Conservation (phyloP, 1,284 basidiomycete genomes). For the Malassezia equina region DNA sequence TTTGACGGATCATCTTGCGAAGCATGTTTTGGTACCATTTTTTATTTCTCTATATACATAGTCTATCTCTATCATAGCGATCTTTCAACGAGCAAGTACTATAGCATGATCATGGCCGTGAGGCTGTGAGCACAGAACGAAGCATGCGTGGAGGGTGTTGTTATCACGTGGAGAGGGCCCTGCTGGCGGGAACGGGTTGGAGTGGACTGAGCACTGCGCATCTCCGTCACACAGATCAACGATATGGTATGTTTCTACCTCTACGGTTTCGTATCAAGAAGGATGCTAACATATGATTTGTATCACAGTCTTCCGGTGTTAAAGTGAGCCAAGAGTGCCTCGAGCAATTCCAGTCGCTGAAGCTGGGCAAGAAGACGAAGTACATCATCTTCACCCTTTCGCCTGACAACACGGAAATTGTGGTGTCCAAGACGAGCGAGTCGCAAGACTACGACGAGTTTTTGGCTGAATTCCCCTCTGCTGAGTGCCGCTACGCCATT, state of each 20-base stretch:
- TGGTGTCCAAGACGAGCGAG: slow-evolving; percentile 39
- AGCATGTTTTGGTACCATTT: neutral
- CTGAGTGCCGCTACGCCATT: slow-evolving; percentile 75
- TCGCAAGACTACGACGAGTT: slow-evolving; percentile 65
- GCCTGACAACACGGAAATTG: slow-evolving; percentile 57
- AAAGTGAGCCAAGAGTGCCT: slow-evolving; percentile 58
- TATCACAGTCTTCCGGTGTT: slow-evolving; percentile 65
- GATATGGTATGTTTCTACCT: neutral
- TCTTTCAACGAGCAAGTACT: too few relatives aligned
- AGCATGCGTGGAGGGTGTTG: neutral
- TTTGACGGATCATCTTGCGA: neutral
- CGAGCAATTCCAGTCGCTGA: slow-evolving; percentile 62
- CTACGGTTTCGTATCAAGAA: neutral
- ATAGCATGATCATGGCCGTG: neutral
- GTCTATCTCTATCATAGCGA: too few relatives aligned
- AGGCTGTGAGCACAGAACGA: neutral
- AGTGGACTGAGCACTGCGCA: neutral
- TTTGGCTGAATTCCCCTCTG: slow-evolving; percentile 62
- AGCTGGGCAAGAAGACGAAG: slow-evolving; percentile 70
- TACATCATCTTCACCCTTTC: slow-evolving; percentile 77
- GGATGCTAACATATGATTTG: neutral
- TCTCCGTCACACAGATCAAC: neutral
- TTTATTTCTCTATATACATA: too few relatives aligned
- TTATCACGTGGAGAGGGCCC: slow-evolving; percentile 5
- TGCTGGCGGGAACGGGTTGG: slow-evolving; percentile 8